A percentile compares a stretch with the other conserved stretches of the same genome.
Conservation (phyloP, 768 basidiomycete genomes). For the Pulveroboletus ravenelii region DNA sequence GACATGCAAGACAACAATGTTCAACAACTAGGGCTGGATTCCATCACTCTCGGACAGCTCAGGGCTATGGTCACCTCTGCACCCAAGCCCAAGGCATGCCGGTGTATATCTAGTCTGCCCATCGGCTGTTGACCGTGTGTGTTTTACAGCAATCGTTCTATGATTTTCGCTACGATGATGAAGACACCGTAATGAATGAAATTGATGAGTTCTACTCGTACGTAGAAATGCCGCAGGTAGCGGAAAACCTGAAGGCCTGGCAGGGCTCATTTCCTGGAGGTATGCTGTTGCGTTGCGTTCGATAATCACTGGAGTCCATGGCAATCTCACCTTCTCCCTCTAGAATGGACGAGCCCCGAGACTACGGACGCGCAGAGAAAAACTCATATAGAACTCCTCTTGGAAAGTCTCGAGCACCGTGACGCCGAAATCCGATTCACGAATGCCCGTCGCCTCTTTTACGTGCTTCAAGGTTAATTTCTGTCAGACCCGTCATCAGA, state of each 20-base stretch:
- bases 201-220: conserved; percentile 98
- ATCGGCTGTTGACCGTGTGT: conserved; percentile 18
- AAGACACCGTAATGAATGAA: conserved; percentile 93
- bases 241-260: conserved; percentile 85
- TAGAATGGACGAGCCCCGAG: conserved; percentile 73
- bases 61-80: conserved; percentile 64
- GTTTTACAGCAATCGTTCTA: conserved; percentile 70
- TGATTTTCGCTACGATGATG: conserved; percentile 94
- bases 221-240: conserved; percentile 88
- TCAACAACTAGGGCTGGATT: conserved; percentile 52
- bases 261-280: conserved; percentile 77
- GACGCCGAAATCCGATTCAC: conserved; percentile 81
- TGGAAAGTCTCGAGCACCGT: conserved; percentile 85
- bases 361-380: conserved; percentile 56
- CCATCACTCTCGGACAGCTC: conserved; percentile 78
- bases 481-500: background rate
- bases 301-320: background rate
- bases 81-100: conserved; percentile 69
- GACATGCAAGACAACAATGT: conserved; percentile 31
- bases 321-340: background rate
- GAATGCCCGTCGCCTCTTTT: conserved; percentile 82
- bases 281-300: conserved; percentile 30
- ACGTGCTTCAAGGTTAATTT: conserved; percentile 80
- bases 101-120: conserved; percentile 4
- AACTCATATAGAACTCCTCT: conserved; percentile 70